phyloP scores from a whole-genome alignment of 2,329 filamentous ascomycete species.

The Aspergillus eucalypticola region DNA sequence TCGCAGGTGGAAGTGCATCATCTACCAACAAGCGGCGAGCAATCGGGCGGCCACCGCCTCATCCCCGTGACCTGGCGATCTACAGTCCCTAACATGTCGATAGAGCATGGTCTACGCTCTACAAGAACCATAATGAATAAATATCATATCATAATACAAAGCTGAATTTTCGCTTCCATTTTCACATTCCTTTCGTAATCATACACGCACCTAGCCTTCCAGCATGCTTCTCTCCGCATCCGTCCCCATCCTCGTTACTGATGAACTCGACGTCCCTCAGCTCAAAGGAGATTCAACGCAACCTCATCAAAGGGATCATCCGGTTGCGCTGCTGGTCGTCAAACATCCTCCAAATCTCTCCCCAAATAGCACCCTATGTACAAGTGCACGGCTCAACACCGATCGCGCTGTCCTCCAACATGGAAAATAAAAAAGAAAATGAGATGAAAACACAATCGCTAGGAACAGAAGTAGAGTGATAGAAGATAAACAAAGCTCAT shows the following conservation, averaged over 20 bases:
- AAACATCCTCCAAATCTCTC: conserved; percentile 3
- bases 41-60: not conserved
- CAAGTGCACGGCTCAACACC: conserved; percentile 18
- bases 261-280: not conserved
- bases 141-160: not conserved
- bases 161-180: conserved; percentile 30
- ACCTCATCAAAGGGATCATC: not conserved
- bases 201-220: conserved; percentile 31
- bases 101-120: not conserved
- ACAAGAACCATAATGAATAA: not conserved
- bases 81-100: not conserved
- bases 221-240: conserved; percentile 8
- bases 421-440: not conserved
- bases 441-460: not conserved
- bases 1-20: not conserved
- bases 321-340: conserved; percentile 1
- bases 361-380: conserved; percentile 22
- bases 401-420: conserved; percentile 10
- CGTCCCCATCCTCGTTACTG: not conserved
- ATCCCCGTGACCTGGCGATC: conserved; percentile 2
- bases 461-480: not conserved
- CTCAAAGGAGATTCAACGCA: not conserved
- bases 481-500: conserved; percentile 4
- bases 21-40: not conserved
- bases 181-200: conserved; percentile 43